A percentile compares a stretch with the other conserved stretches of the same genome.
Conservation (phyloP, 495 filamentous ascomycete species). For the Platismatia glauca region DNA sequence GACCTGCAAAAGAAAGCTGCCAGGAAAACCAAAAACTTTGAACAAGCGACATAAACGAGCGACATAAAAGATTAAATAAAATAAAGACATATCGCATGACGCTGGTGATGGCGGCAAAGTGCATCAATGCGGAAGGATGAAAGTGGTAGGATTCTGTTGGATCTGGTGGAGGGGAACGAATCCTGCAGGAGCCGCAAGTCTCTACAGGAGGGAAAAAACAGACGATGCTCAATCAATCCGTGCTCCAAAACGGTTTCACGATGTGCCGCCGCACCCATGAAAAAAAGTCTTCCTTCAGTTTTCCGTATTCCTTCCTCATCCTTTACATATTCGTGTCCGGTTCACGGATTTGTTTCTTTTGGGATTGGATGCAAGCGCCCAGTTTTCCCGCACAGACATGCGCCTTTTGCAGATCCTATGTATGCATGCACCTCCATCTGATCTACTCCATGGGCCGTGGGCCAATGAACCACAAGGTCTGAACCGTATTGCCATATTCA, state of each 20-base stretch:
- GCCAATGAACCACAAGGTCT: background rate
- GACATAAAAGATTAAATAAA: background rate
- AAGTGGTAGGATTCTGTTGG: background rate
- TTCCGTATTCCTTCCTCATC: background rate
- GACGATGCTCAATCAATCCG: background rate
- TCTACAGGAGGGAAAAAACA: constrained; percentile 1
- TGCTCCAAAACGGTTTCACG: background rate
- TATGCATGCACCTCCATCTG: background rate
- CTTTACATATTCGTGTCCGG: background rate
- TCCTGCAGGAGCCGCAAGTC: constrained; percentile 4
- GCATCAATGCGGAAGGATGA: background rate
- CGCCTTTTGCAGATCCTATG: background rate
- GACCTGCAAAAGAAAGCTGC: background rate
- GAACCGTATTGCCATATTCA: background rate
- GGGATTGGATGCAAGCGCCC: background rate
- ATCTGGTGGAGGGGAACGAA: background rate
- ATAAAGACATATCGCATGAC: background rate
- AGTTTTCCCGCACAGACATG: background rate
- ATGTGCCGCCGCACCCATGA: background rate
- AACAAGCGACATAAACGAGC: background rate
- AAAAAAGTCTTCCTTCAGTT: background rate
- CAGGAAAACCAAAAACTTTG: background rate
- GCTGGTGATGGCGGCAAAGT: background rate
- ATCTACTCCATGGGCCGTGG: background rate
- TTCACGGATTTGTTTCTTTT: background rate